Conservation (phyloP, 129 eudicot species). For the Artemisia tridentata region DNA sequence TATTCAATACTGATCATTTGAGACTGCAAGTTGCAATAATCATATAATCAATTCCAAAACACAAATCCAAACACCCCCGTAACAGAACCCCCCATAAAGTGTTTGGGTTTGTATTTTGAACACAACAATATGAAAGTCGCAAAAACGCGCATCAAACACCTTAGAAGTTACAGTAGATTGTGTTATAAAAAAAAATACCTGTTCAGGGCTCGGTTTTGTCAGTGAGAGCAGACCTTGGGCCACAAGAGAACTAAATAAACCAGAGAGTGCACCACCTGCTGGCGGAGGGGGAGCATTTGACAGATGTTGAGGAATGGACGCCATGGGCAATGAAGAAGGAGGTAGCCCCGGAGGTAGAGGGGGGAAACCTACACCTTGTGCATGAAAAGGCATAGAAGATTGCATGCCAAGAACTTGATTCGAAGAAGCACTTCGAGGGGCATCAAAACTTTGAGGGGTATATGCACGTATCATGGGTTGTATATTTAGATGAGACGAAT, state of each 20-base stretch:
- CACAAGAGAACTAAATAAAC: conserved; percentile 64
- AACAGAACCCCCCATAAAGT: no score
- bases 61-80: no score
- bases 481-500: conserved; percentile 4
- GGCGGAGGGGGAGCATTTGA: conserved; percentile 40
- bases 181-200: conserved; percentile 41
- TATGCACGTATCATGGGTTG: conserved; percentile 48
- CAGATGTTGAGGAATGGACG: conserved; percentile 37
- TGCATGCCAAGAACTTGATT: conserved; percentile 43
- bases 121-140: no score
- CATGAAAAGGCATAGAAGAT: conserved; percentile 42
- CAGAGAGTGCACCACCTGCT: conserved; percentile 53
- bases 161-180: neutral
- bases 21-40: no score
- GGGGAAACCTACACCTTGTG: conserved; percentile 40
- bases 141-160: no score
- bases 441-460: conserved; percentile 42
- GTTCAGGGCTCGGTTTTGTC: conserved; percentile 46
- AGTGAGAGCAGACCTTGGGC: conserved; percentile 82
- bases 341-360: conserved; percentile 55
- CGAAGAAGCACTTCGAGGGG: conserved; percentile 20
- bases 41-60: no score
- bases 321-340: conserved; percentile 21
- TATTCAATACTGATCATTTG: no score
- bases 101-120: no score